Base-by-base conservation (phyloP, 169 alveolate species). In the Cryptosporidium viatorum region DNA sequence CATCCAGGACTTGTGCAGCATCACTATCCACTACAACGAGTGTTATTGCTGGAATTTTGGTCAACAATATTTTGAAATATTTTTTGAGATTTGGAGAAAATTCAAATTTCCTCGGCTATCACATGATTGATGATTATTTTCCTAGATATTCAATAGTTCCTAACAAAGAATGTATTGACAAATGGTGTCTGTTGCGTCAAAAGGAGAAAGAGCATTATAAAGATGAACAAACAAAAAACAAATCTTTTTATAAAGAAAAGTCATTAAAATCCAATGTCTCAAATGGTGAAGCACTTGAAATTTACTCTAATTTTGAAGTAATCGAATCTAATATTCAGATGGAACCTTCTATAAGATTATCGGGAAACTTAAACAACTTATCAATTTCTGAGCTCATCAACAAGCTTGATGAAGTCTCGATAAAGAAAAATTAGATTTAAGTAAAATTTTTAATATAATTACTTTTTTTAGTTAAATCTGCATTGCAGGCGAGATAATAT, bases 1-100 rank as follows among this genome's bases (percentile, higher is more conserved):
- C 98, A 85, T 98, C 96, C 71, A 98, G 98, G 70, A 98, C 97
- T 10, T 97, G 99, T 87, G 97, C 99, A 31, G 99, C 99, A 33
- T 93, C 97, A 48, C 86, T 97, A 23, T 98, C 99, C 1, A 97
- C 99, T 10, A 97, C 99, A 16, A 97, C 96, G 98, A 98, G 98
- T 18, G 96, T 97, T 58, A 97, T 97, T 31, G 98, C 99, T 8
- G 99, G 99, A 3, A 92, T 97, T 59, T 92, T 97, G 73, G 98
- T 97, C 33, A 96, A 97, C 91, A 97, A 96, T 89, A 96, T 97
- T 2, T 91, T 97, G 29, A 97, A 97, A 92, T 96, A 95, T 91
- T 91, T 97, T 50, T 96, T 97, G 31, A 85, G 93, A 43, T 97
- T 97, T 91, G 99, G 99, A 23, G 94, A 94, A 84, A 95, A 94